phyloP scores from a whole-genome alignment of 2,329 filamentous ascomycete species.

The Phyllosticta citrichinensis region DNA sequence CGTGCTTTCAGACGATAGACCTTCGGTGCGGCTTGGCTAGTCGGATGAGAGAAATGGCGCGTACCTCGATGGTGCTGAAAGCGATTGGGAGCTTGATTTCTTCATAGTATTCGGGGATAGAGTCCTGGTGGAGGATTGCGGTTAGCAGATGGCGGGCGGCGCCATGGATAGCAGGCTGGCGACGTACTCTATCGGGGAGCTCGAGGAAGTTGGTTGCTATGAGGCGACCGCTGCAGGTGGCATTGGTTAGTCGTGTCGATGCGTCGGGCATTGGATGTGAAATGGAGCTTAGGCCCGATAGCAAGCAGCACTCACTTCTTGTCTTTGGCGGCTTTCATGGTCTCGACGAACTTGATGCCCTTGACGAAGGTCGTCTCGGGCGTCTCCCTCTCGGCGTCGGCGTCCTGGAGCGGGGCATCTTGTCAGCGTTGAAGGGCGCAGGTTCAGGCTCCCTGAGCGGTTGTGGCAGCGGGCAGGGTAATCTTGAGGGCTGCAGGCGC shows the following conservation, averaged over 20 bases:
- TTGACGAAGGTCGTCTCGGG: constrained; percentile 58
- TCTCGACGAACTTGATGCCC: constrained; percentile 64
- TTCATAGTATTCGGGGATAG: constrained; percentile 67
- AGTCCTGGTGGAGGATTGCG: constrained; percentile 30
- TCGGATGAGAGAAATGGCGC: constrained; percentile 10
- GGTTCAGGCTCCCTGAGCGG: not conserved
- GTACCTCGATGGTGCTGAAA: constrained; percentile 61
- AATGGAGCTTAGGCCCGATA: constrained; percentile 2
- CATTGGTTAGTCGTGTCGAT: not conserved
- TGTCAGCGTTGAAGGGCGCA: constrained; percentile 5
- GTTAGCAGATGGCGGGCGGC: constrained; percentile 14
- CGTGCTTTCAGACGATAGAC: no score
- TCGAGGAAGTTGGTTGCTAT: constrained; percentile 68
- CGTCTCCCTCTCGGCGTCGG: constrained; percentile 40
- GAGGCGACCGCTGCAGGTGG: constrained; percentile 46
- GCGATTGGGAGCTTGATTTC: constrained; percentile 70
- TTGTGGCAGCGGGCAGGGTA: constrained; percentile 1
- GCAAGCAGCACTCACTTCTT: constrained; percentile 55
- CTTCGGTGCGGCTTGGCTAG: not conserved
- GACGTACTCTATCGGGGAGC: constrained; percentile 48
- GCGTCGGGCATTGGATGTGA: not conserved
- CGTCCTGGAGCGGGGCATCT: constrained; percentile 17
- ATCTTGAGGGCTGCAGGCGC: constrained; percentile 2
- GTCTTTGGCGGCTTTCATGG: constrained; percentile 65
- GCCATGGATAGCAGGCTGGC: constrained; percentile 10